Conservation (phyloP, 148 eudicot species). For the Rhododendron mucronatum region DNA sequence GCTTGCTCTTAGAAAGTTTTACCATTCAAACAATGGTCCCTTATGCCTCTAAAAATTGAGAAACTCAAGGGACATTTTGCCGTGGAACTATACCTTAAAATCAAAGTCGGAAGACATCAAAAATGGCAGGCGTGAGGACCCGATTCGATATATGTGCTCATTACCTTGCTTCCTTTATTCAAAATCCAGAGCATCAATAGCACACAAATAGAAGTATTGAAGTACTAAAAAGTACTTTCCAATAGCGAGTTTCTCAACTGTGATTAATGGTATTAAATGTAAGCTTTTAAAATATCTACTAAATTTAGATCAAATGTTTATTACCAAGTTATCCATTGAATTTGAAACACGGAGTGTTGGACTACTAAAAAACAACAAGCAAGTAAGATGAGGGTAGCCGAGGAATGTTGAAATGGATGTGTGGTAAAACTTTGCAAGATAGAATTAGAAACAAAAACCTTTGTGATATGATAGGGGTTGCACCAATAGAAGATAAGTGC, state of each 20-base stretch:
- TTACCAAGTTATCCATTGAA: neutral
- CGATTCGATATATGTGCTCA: too few species aligned
- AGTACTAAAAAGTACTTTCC: too few species aligned
- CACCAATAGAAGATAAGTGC: neutral
- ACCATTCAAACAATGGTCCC: too few species aligned
- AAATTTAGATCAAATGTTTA: neutral
- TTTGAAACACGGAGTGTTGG: neutral
- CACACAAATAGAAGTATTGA: too few species aligned
- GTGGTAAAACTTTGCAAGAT: neutral
- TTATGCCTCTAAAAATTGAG: too few species aligned
- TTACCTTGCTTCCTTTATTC: too few species aligned
- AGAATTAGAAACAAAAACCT: neutral
- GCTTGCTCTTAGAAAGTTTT: too few species aligned
- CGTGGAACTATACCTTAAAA: too few species aligned
- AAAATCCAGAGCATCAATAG: too few species aligned
- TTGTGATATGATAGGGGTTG: neutral
- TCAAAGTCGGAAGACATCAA: too few species aligned
- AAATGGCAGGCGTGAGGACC: too few species aligned
- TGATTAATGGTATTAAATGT: neutral
- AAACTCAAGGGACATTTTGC: too few species aligned
- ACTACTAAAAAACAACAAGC: neutral
- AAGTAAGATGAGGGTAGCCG: neutral
- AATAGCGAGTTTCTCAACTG: neutral
- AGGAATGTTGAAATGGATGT: neutral
- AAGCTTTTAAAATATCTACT: neutral